These are phyloP conservation scores for Penicillium steckii DNA, from an alignment of 495 filamentous ascomycete genomes.

Conservation along the genomic window DNA sequence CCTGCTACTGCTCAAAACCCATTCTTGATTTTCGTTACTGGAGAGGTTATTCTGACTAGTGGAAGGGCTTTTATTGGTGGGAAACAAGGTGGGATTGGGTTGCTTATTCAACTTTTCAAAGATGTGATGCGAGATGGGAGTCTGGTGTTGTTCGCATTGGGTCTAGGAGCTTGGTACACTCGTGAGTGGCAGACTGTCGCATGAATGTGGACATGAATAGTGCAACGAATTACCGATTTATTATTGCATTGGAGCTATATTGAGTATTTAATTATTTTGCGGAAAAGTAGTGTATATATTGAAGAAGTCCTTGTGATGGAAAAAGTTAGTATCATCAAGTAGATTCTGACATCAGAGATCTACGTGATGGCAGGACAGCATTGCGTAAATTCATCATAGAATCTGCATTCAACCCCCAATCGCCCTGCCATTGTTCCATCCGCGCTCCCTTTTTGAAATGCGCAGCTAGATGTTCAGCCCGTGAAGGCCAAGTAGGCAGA, in stretches of 20 bases:
- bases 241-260: background rate
- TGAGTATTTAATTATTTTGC: too few species aligned
- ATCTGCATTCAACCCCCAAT: slow-evolving; percentile 66
- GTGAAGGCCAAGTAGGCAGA: slow-evolving; percentile 60
- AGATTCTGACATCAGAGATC: slow-evolving; percentile 1
- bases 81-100: slow-evolving; percentile 41
- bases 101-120: slow-evolving; percentile 58
- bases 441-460: slow-evolving; percentile 67
- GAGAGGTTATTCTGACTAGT: slow-evolving; percentile 69
- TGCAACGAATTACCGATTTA: background rate
- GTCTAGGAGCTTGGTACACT: slow-evolving; percentile 65
- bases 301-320: too few species aligned
- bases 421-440: slow-evolving; percentile 72
- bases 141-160: slow-evolving; percentile 78
- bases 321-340: background rate
- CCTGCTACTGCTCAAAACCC: slow-evolving; percentile 64
- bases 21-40: slow-evolving; percentile 81
- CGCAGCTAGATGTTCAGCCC: slow-evolving; percentile 63
- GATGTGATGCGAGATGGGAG: slow-evolving; percentile 66
- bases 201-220: background rate
- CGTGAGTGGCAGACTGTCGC: slow-evolving; percentile 31
- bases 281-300: too few species aligned
- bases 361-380: slow-evolving; percentile 51
- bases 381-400: slow-evolving; percentile 61
- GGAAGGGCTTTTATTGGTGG: slow-evolving; percentile 59